Evolutionary conservation across 768 basidiomycete species (phyloP).

Genomic region (Mycena indigotica): DNA sequence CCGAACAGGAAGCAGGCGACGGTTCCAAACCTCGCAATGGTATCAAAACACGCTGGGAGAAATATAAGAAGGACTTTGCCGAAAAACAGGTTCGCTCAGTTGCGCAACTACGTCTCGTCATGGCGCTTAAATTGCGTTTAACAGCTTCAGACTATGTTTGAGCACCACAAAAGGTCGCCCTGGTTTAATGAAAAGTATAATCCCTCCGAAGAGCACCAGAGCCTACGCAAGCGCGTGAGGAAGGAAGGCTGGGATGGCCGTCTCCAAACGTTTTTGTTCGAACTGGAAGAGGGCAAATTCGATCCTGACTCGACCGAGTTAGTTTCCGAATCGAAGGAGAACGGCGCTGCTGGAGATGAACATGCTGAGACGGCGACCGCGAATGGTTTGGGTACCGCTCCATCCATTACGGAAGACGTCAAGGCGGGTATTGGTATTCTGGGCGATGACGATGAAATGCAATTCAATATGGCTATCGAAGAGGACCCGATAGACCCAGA

Average conservation of each 20-base stretch:
- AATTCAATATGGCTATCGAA: conserved; percentile 70
- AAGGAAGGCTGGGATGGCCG: conserved; percentile 84
- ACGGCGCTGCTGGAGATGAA: conserved; percentile 33
- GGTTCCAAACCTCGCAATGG: conserved; percentile 83
- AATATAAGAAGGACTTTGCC: conserved; percentile 90
- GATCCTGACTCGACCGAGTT: conserved; percentile 76
- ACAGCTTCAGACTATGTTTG: conserved; percentile 94
- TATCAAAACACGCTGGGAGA: conserved; percentile 85
- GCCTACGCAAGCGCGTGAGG: conserved; percentile 75
- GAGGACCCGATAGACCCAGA: conserved; percentile 71
- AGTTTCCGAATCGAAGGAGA: conserved; percentile 58
- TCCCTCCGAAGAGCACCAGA: conserved; percentile 66
- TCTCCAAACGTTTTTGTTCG: conserved; percentile 70
- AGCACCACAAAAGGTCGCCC: conserved; percentile 91
- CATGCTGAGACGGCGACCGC: conserved; percentile 43
- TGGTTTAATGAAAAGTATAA: conserved; percentile 99
- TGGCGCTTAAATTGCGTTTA: conserved; percentile 35
- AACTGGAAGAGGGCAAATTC: conserved; percentile 83
- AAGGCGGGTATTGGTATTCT: conserved; percentile 38
- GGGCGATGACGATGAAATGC: conserved; percentile 69
- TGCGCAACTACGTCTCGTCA: conserved; percentile 25
- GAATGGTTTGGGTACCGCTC: conserved; percentile 31
- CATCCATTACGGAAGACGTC: conserved; percentile 47
- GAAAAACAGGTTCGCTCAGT: conserved; percentile 75
- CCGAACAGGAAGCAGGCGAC: conserved; percentile 81